Evolutionary conservation across 306 rosid species (phyloP).

Genomic region (Gynostemma pentaphyllum): DNA sequence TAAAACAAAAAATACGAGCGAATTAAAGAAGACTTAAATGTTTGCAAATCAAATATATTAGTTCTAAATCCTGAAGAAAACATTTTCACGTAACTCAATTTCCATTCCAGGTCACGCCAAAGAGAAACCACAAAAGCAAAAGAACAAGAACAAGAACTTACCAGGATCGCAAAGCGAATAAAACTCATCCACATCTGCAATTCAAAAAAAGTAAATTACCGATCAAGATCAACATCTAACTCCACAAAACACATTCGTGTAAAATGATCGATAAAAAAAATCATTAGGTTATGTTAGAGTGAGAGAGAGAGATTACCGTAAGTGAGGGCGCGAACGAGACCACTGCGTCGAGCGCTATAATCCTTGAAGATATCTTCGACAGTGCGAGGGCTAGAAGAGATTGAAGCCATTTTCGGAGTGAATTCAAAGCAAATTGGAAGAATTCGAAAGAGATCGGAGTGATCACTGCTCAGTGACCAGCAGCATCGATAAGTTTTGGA

Average conservation of each 20-base stretch:
- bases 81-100: neutral
- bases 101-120: neutral
- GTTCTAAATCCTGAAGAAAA: neutral
- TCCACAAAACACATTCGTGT: neutral
- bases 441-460: constrained; percentile 10
- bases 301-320: constrained; percentile 22
- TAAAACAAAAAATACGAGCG: neutral
- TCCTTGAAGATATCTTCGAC: constrained; percentile 61
- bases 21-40: neutral
- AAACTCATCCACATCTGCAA: constrained; percentile 39
- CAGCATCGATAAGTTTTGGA: constrained; percentile 2
- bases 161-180: constrained; percentile 52
- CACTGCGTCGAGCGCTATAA: constrained; percentile 40
- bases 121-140: neutral
- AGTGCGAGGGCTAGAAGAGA: constrained; percentile 30
- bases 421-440: neutral
- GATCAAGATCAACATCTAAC: neutral
- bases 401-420: constrained; percentile 18
- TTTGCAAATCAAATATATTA: neutral
- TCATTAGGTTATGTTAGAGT: constrained; percentile 7
- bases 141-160: constrained; percentile 3
- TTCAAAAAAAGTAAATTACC: constrained; percentile 7
- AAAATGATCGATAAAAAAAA: neutral
- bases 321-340: constrained; percentile 46
- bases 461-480: constrained; percentile 11